Base-by-base conservation (phyloP, 2,329 filamentous ascomycete genomes). In the Aspergillus hiratsukae region DNA sequence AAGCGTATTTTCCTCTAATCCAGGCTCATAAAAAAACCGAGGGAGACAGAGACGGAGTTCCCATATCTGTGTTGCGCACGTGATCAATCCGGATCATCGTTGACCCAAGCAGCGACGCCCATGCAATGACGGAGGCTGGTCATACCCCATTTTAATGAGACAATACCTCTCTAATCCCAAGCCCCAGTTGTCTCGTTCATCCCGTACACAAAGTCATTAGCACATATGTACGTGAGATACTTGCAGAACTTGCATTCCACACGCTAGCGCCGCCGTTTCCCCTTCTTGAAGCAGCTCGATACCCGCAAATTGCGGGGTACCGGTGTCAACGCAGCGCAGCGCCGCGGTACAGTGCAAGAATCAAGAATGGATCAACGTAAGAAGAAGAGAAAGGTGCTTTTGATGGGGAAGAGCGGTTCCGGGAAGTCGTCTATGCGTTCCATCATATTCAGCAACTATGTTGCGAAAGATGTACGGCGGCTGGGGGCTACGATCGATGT, bases 371-470 rank as follows among this genome's bases (percentile, higher is more conserved):
- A 78, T 62, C 68, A 69, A 23, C 73, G 76, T 41, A 79, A 79
- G 67, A 90, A 91, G 80, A 92, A 92, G 82, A 90, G 90, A 79
- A 92, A 92, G 82, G 89, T 92, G 52, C 80, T 92, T 51, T 79
- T 92, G 60, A 92, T 92, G 94, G 94, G 94, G 66, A 97, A 97
- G 80, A 96, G 90, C 61, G 94, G 94, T 54, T 96, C 93, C 0
- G 94, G 94, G 54, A 99, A 99, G 77, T 97, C 92, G 45, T 97
- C 91, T 55, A 99, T 99, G 94, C 85, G 94, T 62, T 94, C 89
- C 69, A 97, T 99, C 70, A 97, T 99, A 73, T 99, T 99, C 77
- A 96, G 90, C 80, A 97, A 97, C 76, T 97, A 97, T 73, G 92
- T 97, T 63, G 94, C 94, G 55, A 91, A 95, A 71, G 94, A 99